Evolutionary conservation across 2,329 filamentous ascomycete genomes (phyloP).

Genomic region (Nemania serpens): DNA sequence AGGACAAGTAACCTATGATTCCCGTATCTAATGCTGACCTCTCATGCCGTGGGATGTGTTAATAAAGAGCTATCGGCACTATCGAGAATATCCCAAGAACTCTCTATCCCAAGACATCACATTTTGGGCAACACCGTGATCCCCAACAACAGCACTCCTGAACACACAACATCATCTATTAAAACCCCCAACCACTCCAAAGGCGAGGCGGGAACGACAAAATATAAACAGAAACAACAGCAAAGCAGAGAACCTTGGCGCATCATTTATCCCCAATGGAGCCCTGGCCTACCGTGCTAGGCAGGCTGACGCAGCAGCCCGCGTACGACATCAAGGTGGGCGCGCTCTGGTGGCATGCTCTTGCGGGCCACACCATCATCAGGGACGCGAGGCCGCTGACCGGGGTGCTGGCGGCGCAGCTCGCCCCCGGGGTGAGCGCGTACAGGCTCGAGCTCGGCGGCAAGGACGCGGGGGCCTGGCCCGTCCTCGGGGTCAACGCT

Average conservation of each 20-base stretch:
- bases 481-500: background rate
- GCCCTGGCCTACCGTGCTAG: background rate
- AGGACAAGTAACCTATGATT: background rate
- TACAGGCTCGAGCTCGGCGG: slow-evolving; percentile 5
- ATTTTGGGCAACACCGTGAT: background rate
- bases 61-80: background rate
- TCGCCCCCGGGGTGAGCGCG: background rate
- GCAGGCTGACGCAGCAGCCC: background rate
- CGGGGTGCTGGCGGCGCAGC: background rate
- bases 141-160: background rate
- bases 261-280: background rate
- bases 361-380: background rate
- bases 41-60: too few species aligned
- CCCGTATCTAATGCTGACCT: background rate
- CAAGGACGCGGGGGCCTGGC: background rate
- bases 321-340: background rate
- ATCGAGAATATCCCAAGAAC: too few species aligned
- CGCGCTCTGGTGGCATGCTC: background rate
- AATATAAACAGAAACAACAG: background rate
- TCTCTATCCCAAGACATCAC: background rate
- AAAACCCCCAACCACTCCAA: background rate
- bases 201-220: too few species aligned
- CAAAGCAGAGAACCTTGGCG: background rate
- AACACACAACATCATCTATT: background rate
- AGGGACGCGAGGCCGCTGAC: background rate